A percentile compares a stretch with the other conserved stretches of the same genome.
These are phyloP conservation scores for Mortierella sp. DNA, from an alignment of 371 early-diverging fungal genomes.

Conservation along the genomic window DNA sequence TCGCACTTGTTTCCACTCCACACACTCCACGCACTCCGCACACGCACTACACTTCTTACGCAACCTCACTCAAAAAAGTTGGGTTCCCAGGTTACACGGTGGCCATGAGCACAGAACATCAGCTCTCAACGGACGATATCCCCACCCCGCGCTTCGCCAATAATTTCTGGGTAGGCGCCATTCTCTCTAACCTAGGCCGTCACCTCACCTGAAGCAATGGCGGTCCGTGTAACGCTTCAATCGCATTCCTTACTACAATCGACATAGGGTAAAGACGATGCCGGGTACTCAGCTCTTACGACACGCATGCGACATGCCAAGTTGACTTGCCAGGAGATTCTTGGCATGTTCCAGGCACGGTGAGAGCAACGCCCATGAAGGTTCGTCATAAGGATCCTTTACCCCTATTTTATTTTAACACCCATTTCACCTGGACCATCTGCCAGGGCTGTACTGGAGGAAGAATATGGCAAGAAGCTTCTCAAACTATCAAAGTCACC, in stretches of 20 bases:
- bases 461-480: slow-evolving; percentile 87
- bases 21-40: neutral
- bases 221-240: no score
- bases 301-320: slow-evolving; percentile 86
- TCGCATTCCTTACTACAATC: neutral
- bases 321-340: slow-evolving; percentile 84
- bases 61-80: neutral
- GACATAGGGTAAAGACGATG: slow-evolving; percentile 88
- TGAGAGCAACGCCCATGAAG: slow-evolving; percentile 8
- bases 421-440: slow-evolving; percentile 1
- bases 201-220: no score
- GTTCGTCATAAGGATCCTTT: no score
- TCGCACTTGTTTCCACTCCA: neutral
- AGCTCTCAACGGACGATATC: slow-evolving; percentile 4
- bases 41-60: neutral
- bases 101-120: slow-evolving; percentile 36
- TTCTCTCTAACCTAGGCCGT: no score
- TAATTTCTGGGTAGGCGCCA: slow-evolving; percentile 42
- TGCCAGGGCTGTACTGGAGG: slow-evolving; percentile 82
- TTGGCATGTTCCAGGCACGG: slow-evolving; percentile 62
- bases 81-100: neutral
- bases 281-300: slow-evolving; percentile 84
- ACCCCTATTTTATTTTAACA: neutral
- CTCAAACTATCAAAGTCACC: slow-evolving; percentile 80
- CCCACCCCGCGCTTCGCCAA: slow-evolving; percentile 31